Conservation (phyloP, 441 rosid genomes). For the Hura crepitans region DNA sequence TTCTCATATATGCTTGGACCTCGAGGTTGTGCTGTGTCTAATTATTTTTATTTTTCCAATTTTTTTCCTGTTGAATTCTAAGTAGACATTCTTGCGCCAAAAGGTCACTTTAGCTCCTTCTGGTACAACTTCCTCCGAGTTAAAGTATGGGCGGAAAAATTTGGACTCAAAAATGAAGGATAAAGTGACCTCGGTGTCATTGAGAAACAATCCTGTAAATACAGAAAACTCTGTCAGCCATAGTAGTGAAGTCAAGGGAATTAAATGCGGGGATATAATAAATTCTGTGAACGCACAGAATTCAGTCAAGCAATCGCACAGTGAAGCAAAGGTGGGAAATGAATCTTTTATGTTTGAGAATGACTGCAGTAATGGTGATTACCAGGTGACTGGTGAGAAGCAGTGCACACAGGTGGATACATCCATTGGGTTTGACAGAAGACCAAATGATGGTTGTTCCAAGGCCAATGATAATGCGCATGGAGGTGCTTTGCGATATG, state of each 20-base stretch:
- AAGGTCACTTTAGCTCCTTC: conserved; percentile 73
- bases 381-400: conserved; percentile 21
- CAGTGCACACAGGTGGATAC: conserved; percentile 24
- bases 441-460: conserved; percentile 35
- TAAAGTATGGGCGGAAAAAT: conserved; percentile 35
- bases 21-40: not conserved
- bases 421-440: conserved; percentile 25
- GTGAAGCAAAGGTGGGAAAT: conserved; percentile 1
- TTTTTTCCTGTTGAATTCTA: conserved; percentile 19
- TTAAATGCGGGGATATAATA: not conserved
- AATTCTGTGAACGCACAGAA: conserved; percentile 27
- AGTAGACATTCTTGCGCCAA: conserved; percentile 90
- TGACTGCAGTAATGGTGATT: conserved; percentile 25
- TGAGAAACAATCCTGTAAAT: conserved; percentile 18
- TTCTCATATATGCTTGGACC: not conserved
- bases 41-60: not conserved
- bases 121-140: conserved; percentile 36
- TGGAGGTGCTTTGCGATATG: conserved; percentile 78
- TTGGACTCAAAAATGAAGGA: conserved; percentile 25
- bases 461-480: conserved; percentile 52
- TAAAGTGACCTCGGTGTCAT: conserved; percentile 16
- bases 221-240: conserved; percentile 1
- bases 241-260: conserved; percentile 15
- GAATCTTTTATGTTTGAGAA: conserved; percentile 26
- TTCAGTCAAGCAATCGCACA: conserved; percentile 13